A percentile compares a stretch with the other conserved stretches of the same genome.
phyloP scores from a whole-genome alignment of 805 yeast species.

The Candida maesae region DNA sequence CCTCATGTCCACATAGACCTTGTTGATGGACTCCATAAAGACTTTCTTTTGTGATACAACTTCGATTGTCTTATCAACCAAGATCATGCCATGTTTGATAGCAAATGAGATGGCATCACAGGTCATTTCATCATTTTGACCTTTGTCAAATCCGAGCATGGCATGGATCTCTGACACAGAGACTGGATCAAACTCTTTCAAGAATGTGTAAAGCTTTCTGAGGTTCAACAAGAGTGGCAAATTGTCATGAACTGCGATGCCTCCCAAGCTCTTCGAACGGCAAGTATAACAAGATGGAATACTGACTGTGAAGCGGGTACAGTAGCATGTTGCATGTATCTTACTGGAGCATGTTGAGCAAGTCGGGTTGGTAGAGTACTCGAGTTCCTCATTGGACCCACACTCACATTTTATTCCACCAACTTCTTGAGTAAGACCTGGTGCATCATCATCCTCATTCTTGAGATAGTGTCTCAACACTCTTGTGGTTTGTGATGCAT shows the following conservation, averaged over 20 bases:
- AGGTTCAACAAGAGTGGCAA: slow-evolving; percentile 32
- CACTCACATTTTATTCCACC: slow-evolving; percentile 24
- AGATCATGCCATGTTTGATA: background rate
- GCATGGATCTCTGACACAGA: slow-evolving; percentile 7
- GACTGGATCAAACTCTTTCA: slow-evolving; percentile 8
- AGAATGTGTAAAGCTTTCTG: slow-evolving; percentile 32
- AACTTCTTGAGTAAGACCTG: slow-evolving; percentile 30
- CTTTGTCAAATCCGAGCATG: slow-evolving; percentile 17
- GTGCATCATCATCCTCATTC: slow-evolving; percentile 19
- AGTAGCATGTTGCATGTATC: slow-evolving; percentile 36
- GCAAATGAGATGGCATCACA: slow-evolving; percentile 14
- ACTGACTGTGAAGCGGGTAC: slow-evolving; percentile 19
- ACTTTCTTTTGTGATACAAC: slow-evolving; percentile 1
- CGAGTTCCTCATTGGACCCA: slow-evolving; percentile 25
- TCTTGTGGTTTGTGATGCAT: slow-evolving; percentile 32
- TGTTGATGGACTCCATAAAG: slow-evolving; percentile 11
- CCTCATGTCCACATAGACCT: slow-evolving; percentile 6
- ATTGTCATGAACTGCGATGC: slow-evolving; percentile 15
- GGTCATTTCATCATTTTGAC: slow-evolving; percentile 4
- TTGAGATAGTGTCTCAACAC: slow-evolving; percentile 28
- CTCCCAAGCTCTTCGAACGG: slow-evolving; percentile 20
- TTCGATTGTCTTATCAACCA: background rate
- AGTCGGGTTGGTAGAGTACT: slow-evolving; percentile 8
- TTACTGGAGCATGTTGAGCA: slow-evolving; percentile 32
- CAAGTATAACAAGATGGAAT: slow-evolving; percentile 28